Base-by-base conservation (phyloP, 1,284 basidiomycete species). In the Vanrija sp. region DNA sequence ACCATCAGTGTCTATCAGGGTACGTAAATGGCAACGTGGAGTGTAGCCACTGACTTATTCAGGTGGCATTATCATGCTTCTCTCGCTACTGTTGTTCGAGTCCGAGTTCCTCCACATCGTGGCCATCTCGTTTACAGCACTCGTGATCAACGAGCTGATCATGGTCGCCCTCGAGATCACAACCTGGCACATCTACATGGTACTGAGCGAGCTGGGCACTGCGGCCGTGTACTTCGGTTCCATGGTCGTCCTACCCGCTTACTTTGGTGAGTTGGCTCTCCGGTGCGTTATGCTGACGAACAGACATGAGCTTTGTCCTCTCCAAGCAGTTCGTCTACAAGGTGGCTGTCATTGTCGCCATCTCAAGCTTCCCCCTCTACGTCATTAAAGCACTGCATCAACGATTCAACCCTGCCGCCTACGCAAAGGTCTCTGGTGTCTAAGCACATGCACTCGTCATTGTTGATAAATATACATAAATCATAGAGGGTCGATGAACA, bases 111-210 rank as follows among this genome's bases (percentile, higher is more conserved):
- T 98, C 61, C 96, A 98, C 73, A 98, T 98, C 61, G 95, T 99
- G 42, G 86, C 91, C 18, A 99, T 98, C 63, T 97, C 94, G 0
- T 99, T 98, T 75, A 97, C 94, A 0, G 91, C 96, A 0, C 80
- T 98, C 45, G 85, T 99, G 55, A 78, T 98, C 37, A 99, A 98
- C 75, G 96, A 99, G 72, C 82, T 99, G 47, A 93, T 98, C 76
- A 99, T 99, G 96, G 96, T 98, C 39, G 93, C 92, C 0, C 75
- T 98, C 59, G 93, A 98, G 75, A 94, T 98, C 59, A 98, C 94
- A 1, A 97, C 90, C 57, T 98, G 94, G 95, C 96, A 99, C 75
- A 70, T 85, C 7, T 98, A 97, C 76, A 98, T 98, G 96, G 83
- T 96, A 47, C 79, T 97, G 35, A 88, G 90, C 4, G 92, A 98